Base-by-base conservation (phyloP, 1,139 yeast species). In the Suhomyces panamericanus region DNA sequence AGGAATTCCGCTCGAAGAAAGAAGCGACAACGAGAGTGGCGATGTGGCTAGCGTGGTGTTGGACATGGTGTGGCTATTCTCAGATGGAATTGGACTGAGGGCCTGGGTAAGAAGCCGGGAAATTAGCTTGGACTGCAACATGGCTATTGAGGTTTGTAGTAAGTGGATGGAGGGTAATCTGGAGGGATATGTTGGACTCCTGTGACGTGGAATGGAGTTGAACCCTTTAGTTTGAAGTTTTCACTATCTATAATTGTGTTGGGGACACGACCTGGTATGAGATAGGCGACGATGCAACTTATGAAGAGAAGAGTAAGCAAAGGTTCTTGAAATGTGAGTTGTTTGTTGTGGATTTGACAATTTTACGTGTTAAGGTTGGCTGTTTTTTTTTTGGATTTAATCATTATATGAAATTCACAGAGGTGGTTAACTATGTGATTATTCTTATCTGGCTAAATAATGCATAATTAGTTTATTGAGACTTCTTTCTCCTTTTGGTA, bases 91-190 rank as follows among this genome's bases (percentile, higher is more conserved):
- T 6, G 74, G 70, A 12, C 51, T 54, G 43, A 78, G 60, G 3
- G 69, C 77, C 55, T 75, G 77, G 16, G 71, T 58, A 41, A 78
- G 61, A 14, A 78, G 63, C 38, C 63, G 59, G 10, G 78, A 63
- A 35, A 78, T 67, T 47, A 73, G 73, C 47, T 67, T 69, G 52
- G 74, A 75, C 50, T 77, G 80, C 39, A 78, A 66, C 83, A 78
- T 78, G 30, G n/a, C n/a, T 26, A 26, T 10, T 26, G n/a, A 12
- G 7, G 8, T 20, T 20, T 7, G 8, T 20, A 2, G 9, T 4
- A 20, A 6, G 22, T 28, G 15, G 32, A 28, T 17, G 11, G n/a
- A 2, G 6, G 16, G 13, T 16, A n/a, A 29, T 28, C 11, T 12
- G 15, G 15, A n/a, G 9, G 9, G 16, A 12, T 13, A 6, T 31